A percentile compares a stretch with the other conserved stretches of the same genome.
phyloP scores from a whole-genome alignment of 1,139 yeast species.

The Lodderomyces margitis region DNA sequence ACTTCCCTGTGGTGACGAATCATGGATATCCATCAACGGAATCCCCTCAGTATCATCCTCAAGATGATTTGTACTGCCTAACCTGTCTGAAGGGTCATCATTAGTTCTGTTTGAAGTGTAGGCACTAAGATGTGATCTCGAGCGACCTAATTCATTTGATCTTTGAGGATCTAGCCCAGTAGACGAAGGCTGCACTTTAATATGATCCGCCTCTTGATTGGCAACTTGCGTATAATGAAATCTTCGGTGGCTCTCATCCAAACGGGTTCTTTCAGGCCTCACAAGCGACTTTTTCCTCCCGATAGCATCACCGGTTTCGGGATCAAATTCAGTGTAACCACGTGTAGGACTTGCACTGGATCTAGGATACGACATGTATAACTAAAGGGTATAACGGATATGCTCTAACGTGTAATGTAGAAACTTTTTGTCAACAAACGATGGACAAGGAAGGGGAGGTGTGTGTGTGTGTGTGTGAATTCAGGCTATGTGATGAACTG shows the following conservation, averaged over 20 bases:
- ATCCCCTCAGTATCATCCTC: slow-evolving; percentile 40
- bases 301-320: slow-evolving; percentile 46
- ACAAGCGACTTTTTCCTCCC: slow-evolving; percentile 67
- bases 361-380: slow-evolving; percentile 15
- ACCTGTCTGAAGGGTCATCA: neutral
- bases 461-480: too few species aligned
- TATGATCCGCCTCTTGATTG: slow-evolving; percentile 61
- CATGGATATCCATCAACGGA: slow-evolving; percentile 43
- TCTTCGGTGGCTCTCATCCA: slow-evolving; percentile 67
- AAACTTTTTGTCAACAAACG: neutral
- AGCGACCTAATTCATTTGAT: slow-evolving; percentile 14
- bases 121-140: slow-evolving; percentile 14
- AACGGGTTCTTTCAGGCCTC: slow-evolving; percentile 74
- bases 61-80: neutral
- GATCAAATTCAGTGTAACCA: slow-evolving; percentile 44
- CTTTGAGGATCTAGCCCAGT: slow-evolving; percentile 69
- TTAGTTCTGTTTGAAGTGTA: slow-evolving; percentile 5
- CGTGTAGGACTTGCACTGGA: slow-evolving; percentile 12
- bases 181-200: slow-evolving; percentile 65
- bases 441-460: neutral
- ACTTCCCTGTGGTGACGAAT: slow-evolving; percentile 14
- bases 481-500: too few species aligned
- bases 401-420: neutral
- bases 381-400: neutral
- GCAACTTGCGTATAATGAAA: slow-evolving; percentile 83